Percentiles rank a stretch among this genome's conserved stretches.
These are phyloP conservation scores for Parmelia sp. DNA, from an alignment of 495 filamentous ascomycete species.

Conservation along the genomic window DNA sequence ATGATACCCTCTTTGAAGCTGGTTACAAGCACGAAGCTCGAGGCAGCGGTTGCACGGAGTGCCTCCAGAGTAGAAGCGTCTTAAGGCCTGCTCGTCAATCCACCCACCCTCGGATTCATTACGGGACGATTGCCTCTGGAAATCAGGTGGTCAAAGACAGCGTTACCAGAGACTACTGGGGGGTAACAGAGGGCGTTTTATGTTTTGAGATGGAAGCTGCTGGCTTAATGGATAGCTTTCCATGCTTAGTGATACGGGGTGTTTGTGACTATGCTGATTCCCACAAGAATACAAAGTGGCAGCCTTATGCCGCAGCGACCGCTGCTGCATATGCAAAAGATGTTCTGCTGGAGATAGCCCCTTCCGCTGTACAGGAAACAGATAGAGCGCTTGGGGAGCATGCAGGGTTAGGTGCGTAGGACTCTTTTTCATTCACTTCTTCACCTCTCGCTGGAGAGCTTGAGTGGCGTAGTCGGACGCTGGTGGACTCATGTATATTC, in stretches of 20 bases:
- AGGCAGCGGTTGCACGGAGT: neutral
- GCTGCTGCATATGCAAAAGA: constrained; percentile 5
- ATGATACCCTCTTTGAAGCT: neutral
- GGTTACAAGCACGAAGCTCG: neutral
- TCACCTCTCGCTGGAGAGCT: neutral
- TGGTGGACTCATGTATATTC: neutral
- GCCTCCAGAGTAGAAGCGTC: neutral
- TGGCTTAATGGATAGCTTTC: constrained; percentile 34
- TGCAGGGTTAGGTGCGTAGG: neutral
- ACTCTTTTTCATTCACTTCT: neutral
- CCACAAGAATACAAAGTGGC: neutral
- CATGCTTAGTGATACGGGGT: constrained; percentile 38
- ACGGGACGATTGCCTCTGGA: constrained; percentile 34
- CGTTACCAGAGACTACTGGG: neutral
- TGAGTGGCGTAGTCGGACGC: neutral
- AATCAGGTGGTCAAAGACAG: constrained; percentile 33
- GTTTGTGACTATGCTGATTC: constrained; percentile 35
- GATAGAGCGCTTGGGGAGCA: neutral
- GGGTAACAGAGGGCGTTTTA: neutral
- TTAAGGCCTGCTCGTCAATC: neutral
- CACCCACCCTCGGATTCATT: constrained; percentile 17
- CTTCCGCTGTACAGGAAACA: neutral
- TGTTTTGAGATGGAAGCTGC: constrained; percentile 44
- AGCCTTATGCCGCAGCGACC: neutral
- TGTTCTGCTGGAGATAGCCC: neutral